These are phyloP conservation scores for Scolecobasidium constrictum DNA, from an alignment of 2,329 filamentous ascomycete species.

Conservation along the genomic window DNA sequence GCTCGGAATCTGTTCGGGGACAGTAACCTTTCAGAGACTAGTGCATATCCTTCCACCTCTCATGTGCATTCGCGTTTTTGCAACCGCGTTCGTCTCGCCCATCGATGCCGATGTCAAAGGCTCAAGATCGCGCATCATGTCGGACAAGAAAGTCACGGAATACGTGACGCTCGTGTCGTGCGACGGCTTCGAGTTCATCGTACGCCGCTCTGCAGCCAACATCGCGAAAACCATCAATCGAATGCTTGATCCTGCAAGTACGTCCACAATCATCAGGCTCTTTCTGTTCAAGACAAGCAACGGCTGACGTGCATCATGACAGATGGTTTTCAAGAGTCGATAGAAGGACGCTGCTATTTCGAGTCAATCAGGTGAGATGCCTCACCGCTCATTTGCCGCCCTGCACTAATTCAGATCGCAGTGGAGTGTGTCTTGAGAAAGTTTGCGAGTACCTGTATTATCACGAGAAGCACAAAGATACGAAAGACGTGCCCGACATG, in stretches of 20 bases:
- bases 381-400: background rate
- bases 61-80: too few relatives aligned
- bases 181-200: constrained; percentile 68
- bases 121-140: too few relatives aligned
- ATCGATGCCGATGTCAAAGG: too few relatives aligned
- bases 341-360: constrained; percentile 53
- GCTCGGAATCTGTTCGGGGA: too few relatives aligned
- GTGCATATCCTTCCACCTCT: too few relatives aligned
- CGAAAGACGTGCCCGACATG: constrained; percentile 67
- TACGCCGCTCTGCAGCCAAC: constrained; percentile 59
- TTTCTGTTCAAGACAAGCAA: background rate
- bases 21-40: too few relatives aligned
- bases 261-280: constrained; percentile 16
- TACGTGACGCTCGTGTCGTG: constrained; percentile 68
- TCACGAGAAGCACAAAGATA: constrained; percentile 61
- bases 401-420: constrained; percentile 24
- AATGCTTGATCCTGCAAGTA: constrained; percentile 62
- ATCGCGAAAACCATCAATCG: constrained; percentile 62
- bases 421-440: constrained; percentile 65
- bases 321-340: constrained; percentile 57
- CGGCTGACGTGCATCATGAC: too few relatives aligned
- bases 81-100: too few relatives aligned
- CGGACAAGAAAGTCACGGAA: constrained; percentile 30
- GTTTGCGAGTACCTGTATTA: constrained; percentile 78
- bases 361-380: constrained; percentile 58